These are phyloP conservation scores for Mycena vulgaris DNA, from an alignment of 768 basidiomycete genomes.

Conservation along the genomic window DNA sequence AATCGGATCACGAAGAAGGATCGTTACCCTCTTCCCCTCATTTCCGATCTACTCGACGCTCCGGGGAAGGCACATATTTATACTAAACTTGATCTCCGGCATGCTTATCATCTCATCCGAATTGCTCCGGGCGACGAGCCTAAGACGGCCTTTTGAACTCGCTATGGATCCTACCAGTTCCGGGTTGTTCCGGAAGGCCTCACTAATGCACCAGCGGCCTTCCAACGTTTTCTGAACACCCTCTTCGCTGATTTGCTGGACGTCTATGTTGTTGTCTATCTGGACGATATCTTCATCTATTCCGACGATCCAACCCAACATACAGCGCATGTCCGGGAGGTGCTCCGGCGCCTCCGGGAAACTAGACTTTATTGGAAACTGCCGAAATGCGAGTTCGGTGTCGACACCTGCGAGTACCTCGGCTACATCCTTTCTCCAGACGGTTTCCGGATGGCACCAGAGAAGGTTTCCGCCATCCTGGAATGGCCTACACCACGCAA, in stretches of 20 bases:
- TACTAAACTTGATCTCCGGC: conserved; percentile 21
- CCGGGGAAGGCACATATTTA: conserved; percentile 33
- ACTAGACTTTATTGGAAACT: conserved; percentile 17
- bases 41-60: conserved; percentile 48
- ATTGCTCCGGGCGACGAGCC: no score
- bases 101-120: no score
- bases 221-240: conserved; percentile 43
- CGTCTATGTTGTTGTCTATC: no score
- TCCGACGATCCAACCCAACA: no score
- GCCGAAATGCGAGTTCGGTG: background rate
- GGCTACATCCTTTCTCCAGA: background rate
- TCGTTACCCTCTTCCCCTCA: conserved; percentile 50
- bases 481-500: no score
- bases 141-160: no score
- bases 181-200: conserved; percentile 34
- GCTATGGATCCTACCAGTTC: no score
- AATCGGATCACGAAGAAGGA: conserved; percentile 26
- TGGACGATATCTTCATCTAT: no score
- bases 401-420: background rate
- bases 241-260: conserved; percentile 38
- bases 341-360: no score
- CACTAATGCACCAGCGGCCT: conserved; percentile 36
- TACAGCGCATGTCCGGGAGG: no score
- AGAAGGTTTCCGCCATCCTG: no score
- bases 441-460: conserved; percentile 36